Evolutionary conservation across 257 asterid species (phyloP), one percentile per base, ranked within the genome.

Genomic region (Jacaranda mimosifolia): DNA sequence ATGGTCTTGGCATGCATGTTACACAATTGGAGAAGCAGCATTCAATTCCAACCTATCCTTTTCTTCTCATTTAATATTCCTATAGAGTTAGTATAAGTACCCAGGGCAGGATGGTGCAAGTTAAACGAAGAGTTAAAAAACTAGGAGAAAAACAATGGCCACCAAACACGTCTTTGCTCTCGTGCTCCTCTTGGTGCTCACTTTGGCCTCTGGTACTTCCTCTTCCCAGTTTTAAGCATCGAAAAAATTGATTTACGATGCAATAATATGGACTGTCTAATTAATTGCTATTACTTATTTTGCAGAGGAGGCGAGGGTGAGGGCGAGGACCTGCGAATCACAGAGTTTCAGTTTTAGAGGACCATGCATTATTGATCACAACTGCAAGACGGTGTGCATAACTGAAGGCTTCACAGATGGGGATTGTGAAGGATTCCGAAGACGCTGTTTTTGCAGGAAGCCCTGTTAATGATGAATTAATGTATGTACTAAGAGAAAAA

Each of bases 271-370:
- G 45, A 40, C 32, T 26, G 32, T 26, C 32, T 26, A 26, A 26
- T 42, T 42, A 9, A 42, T 42, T 5, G 9, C 9, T 1, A 8
- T 45, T 45, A 45, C 9, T 15, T 39, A 13, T 63, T 66, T 67
- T 68, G 46, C 60, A 68, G 74, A 21, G 21, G 62, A 68, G 43
- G 74, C 26, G 3, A 48, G 26, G 43, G 74, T 14, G 3, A 48
- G 26, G 82, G 80, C 62, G 9, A 74, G 86, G 62, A 74, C 17
- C 0, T 86, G 90, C 19, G 85, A 79, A 10, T 76, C 87, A 4
- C 14, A 43, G 55, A 86, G 88, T 75, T 75, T 12, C 1, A 17
- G 1, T 12, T 67, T 67, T 19, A 67, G 40, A 19, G 72, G 72
- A 3, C n/a, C 52, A 4, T 67, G 72, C 57, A 1, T 67, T 3